Base-by-base conservation (phyloP, 2,329 filamentous ascomycete genomes). In the Sporothrix dimorphospora region DNA sequence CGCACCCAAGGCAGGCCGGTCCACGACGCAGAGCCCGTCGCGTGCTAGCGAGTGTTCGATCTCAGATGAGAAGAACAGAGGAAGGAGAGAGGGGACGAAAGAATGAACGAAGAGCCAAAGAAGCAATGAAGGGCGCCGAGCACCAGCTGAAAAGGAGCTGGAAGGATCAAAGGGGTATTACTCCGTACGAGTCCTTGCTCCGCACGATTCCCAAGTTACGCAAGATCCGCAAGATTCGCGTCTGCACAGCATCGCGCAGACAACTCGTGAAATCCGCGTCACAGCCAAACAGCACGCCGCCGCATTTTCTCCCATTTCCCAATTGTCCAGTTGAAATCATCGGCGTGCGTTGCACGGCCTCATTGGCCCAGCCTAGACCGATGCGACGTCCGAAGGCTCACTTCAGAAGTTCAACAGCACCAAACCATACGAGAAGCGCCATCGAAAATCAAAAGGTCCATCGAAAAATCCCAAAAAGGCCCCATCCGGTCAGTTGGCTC, bases 361-460 rank as follows among this genome's bases (percentile, higher is more conserved):
- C 55, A 63, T 70, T 70, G 69, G 65, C 49, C 45, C 67, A 57
- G 38, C 55, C 69, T 59, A 61, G 42, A 45, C 68, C 42, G 68
- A 27, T 38, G 53, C 40, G 19, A 27, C 55, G 47, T 12, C 51
- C 4, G 4, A 27, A 30, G 47, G 5, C 27, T 16, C 51, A 19
- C 24, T 27, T 49, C 47, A 49, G n/a, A 49, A 9, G 47, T 8
- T 9, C 19, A n/a, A 8, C 47, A 9, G 16, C 19, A 6, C 59
- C 12, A 38, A 47, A 59, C 55, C 55, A 14, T 61, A 61, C 55
- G 38, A 65, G 55, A 21, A 34, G 63, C 42, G 24, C 63, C 63
- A 49, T 49, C 16, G 42, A 65, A 45, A 65, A 27, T 66, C 59
- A 65, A 65, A 65, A 68, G 63, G 24, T 45, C 63, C 42, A 66